These are phyloP conservation scores for Mycena polygramma DNA, from an alignment of 768 basidiomycete genomes.

Conservation along the genomic window DNA sequence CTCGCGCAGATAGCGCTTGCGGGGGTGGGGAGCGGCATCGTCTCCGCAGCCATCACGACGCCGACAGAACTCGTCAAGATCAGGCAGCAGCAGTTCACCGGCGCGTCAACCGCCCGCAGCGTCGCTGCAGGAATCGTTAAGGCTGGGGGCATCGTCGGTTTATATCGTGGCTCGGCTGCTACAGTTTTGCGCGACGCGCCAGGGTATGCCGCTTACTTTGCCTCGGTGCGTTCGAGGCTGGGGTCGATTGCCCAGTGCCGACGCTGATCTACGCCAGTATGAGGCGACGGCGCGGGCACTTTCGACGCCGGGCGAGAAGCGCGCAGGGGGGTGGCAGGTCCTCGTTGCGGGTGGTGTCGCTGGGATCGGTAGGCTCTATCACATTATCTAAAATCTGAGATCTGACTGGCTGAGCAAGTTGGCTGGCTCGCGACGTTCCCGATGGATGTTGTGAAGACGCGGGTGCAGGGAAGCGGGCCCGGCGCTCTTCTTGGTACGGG, in stretches of 20 bases:
- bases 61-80: slow-evolving; percentile 94
- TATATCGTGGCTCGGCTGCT: slow-evolving; percentile 82
- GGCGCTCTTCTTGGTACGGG: slow-evolving; percentile 6
- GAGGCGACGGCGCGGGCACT: slow-evolving; percentile 73
- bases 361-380: slow-evolving; percentile 63
- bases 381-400: not conserved
- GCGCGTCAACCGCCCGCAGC: slow-evolving; percentile 59
- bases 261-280: slow-evolving; percentile 55
- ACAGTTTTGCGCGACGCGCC: slow-evolving; percentile 80
- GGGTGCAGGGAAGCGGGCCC: slow-evolving; percentile 73
- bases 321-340: slow-evolving; percentile 56
- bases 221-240: slow-evolving; percentile 63
- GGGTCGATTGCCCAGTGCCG: slow-evolving; percentile 9
- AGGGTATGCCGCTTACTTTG: slow-evolving; percentile 91
- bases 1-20: slow-evolving; percentile 82
- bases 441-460: slow-evolving; percentile 91
- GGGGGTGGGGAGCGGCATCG: slow-evolving; percentile 83
- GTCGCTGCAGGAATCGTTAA: slow-evolving; percentile 71
- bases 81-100: slow-evolving; percentile 74
- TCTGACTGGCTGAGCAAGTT: slow-evolving; percentile 44
- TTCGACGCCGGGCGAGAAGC: slow-evolving; percentile 40
- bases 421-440: slow-evolving; percentile 91
- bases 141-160: slow-evolving; percentile 68
- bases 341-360: slow-evolving; percentile 83
- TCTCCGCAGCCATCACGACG: slow-evolving; percentile 84